Base-by-base conservation (phyloP, 2,329 filamentous ascomycete genomes). In the Aureobasidium sp. region DNA sequence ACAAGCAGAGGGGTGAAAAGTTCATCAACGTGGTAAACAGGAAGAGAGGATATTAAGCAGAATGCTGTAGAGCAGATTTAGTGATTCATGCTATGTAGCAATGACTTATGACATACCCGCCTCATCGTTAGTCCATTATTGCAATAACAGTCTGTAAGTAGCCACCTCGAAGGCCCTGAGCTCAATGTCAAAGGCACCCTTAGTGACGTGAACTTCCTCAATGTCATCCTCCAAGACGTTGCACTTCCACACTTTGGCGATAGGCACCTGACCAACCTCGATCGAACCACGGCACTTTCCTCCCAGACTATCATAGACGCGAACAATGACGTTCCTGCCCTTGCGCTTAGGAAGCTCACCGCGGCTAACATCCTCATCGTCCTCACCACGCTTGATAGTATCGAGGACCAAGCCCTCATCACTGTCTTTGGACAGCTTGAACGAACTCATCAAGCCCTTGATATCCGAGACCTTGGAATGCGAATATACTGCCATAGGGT, bases 221-320 rank as follows among this genome's bases (percentile, higher is more conserved):
- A 85, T 74, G 67, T 95, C 88, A 72, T 99, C 94, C 72, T 99
- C 94, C 33, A 99, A 76, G 63, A 95, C 73, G 74, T 96, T 97
- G 43, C 85, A 86, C 80, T 90, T 96, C 75, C 81, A 87, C 33
- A 88, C 90, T 67, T 83, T 85, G 77, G 86, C 87, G 29, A 96
- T 84, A 27, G 84, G 77, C 72, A 93, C 82, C 9, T 75, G 80
- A 0, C 76, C 77, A 51, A 87, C 87, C 46, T 79, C 75, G 67
- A 96, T 84, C 0, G 78, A 83, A 2, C 88, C 92, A 64, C 85
- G 84, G 63, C 84, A 85, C 68, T 84, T 87, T 0, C 94, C 94
- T 47, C 94, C 94, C 43, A 97, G 76, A 62, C 87, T 87, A 71
- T 99, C 94, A 70, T 95, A 99, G 21, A 96, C 79, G 1, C 94